Evolutionary conservation across 495 filamentous ascomycete species (phyloP), one percentile per base, ranked within the genome.

Genomic region (Elasticomyces elasticus): DNA sequence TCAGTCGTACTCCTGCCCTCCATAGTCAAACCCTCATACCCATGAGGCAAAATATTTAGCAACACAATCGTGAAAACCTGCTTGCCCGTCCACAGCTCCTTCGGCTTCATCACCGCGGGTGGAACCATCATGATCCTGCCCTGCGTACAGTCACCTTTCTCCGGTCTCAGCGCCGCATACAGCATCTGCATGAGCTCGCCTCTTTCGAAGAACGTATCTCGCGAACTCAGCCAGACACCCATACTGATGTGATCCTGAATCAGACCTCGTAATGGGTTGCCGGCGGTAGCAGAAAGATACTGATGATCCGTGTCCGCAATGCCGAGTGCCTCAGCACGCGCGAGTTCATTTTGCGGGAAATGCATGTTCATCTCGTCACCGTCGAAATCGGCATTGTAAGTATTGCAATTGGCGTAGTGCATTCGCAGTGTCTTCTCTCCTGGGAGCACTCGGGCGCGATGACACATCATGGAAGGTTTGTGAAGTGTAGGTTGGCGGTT

Each of bases 331-430:
- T 99, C 94, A 2, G 89, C 82, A 54, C 92, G 78, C 23, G 91
- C 94, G 64, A 96, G 74, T 66, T 96, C 94, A 62, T 94, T 96
- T 60, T 99, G 94, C 10, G 94, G 94, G 65, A 99, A 95, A 67
- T 99, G 94, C 92, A 99, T 94, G 67, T 99, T 99, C 94, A 99
- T 99, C 71, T 99, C 94, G 62, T 99, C 94, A 67, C 94, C 94
- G 67, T 99, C 94, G 69, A 97, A 99, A 79, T 99, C 94, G n/a
- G 94, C 94, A 62, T 99, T 99, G 76, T 99, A 98, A 11, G 94
- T 95, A 66, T 96, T 97, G 69, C 92, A 96, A 67, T 99, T 99
- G 53, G 94, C 91, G 70, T 99, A 99, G 73, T 97, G 94, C 91
- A 99, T 96, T 53, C 94, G 89, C 65, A 99, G 89, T 0, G 91